A percentile compares a stretch with the other conserved stretches of the same genome.
These are phyloP conservation scores for Pleurostoma richardsiae DNA, from an alignment of 2,329 filamentous ascomycete species.

Conservation along the genomic window DNA sequence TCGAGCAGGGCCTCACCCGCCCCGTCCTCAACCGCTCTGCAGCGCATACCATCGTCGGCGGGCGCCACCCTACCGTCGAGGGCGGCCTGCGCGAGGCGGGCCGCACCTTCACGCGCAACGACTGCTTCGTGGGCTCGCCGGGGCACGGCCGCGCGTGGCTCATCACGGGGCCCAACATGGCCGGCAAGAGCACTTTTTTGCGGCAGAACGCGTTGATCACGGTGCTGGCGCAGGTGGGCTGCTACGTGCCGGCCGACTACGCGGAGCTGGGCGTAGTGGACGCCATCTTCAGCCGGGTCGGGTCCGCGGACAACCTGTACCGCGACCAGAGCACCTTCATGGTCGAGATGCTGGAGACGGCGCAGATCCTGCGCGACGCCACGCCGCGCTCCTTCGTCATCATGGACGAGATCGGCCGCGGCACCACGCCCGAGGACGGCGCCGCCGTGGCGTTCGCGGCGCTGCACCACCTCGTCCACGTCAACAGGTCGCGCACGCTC, in stretches of 20 bases:
- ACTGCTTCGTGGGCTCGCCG: constrained; percentile 72
- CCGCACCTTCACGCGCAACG: constrained; percentile 76
- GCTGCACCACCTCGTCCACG: constrained; percentile 73
- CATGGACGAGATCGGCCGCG: constrained; percentile 96
- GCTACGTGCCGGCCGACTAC: constrained; percentile 84
- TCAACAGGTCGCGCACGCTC: constrained; percentile 73
- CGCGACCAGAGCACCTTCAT: constrained; percentile 96
- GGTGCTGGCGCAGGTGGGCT: constrained; percentile 87
- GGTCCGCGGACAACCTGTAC: constrained; percentile 93
- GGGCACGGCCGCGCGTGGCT: constrained; percentile 61
- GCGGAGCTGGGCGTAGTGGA: constrained; percentile 90
- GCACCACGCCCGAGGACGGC: constrained; percentile 90
- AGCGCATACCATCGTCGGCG: constrained; percentile 73
- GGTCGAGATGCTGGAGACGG: constrained; percentile 98
- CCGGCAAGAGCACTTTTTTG: constrained; percentile 91
- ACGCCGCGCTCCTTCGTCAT: constrained; percentile 86
- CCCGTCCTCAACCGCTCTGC: constrained; percentile 64
- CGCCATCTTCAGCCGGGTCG: constrained; percentile 88
- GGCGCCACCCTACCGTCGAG: constrained; percentile 90
- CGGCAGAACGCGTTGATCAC: constrained; percentile 94
- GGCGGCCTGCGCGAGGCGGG: constrained; percentile 74
- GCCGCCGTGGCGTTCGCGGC: constrained; percentile 86
- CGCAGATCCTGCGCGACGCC: constrained; percentile 79
- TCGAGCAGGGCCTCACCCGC: constrained; percentile 67
- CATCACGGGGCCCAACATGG: constrained; percentile 93